Percentiles rank a stretch among this genome's conserved stretches.
These are phyloP conservation scores for Serendipita sp. DNA, from an alignment of 768 basidiomycete species.

Conservation along the genomic window DNA sequence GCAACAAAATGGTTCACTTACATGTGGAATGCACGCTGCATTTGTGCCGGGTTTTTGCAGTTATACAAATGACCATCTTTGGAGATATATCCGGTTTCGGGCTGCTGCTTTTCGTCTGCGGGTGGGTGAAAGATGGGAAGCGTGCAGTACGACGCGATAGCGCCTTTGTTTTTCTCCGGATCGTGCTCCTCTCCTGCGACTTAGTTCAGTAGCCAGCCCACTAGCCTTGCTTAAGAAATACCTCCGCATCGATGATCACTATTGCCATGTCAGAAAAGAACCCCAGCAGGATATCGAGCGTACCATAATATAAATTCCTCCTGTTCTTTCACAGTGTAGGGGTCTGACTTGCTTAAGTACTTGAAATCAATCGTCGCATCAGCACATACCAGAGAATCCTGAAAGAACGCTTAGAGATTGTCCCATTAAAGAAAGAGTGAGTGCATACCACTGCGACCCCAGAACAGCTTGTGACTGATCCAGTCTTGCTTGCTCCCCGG, in stretches of 20 bases:
- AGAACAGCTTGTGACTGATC: slow-evolving; percentile 37
- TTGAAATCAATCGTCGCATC: not conserved
- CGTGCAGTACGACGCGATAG: slow-evolving; percentile 37
- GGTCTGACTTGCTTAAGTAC: slow-evolving; percentile 23
- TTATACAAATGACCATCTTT: slow-evolving; percentile 38
- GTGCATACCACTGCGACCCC: slow-evolving; percentile 38
- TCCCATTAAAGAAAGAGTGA: not conserved
- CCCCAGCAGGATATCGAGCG: slow-evolving; percentile 8
- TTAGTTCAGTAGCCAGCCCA: not conserved
- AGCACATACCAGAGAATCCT: slow-evolving; percentile 36
- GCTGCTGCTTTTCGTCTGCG: slow-evolving; percentile 14
- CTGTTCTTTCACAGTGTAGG: slow-evolving; percentile 43
- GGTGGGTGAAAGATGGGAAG: slow-evolving; percentile 37
- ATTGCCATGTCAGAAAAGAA: not conserved
- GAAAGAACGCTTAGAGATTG: not conserved
- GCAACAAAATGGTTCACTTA: slow-evolving; percentile 19
- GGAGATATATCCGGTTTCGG: slow-evolving; percentile 34
- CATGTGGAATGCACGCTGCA: slow-evolving; percentile 36
- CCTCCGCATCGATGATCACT: not conserved
- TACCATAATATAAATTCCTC: slow-evolving; percentile 38
- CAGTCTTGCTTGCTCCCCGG: slow-evolving; percentile 30
- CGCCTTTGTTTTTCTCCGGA: slow-evolving; percentile 21
- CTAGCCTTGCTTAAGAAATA: not conserved
- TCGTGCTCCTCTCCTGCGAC: slow-evolving; percentile 35
- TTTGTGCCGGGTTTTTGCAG: slow-evolving; percentile 36